Evolutionary conservation across 257 asterid species (phyloP).

Genomic region (Thymus quinquecostatus): DNA sequence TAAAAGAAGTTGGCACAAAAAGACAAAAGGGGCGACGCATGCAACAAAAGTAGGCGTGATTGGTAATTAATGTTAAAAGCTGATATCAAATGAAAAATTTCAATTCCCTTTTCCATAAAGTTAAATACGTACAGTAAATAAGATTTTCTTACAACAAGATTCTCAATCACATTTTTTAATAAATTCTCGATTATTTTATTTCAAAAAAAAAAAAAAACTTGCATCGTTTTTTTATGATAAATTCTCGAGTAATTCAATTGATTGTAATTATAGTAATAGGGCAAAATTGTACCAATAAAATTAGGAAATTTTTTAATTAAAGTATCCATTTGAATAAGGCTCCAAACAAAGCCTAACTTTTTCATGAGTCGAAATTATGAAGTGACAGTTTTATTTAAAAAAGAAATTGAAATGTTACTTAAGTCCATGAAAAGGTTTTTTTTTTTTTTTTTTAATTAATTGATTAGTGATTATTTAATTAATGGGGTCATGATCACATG

Average conservation of each 20-base stretch:
- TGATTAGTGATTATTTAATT: conserved; percentile 1
- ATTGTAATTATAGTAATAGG: no score
- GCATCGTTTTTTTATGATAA: no score
- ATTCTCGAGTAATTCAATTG: no score
- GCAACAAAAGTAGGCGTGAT: conserved; percentile 39
- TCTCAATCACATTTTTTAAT: not conserved
- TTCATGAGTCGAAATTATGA: not conserved
- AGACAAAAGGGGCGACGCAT: conserved; percentile 23
- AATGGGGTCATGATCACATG: conserved; percentile 24
- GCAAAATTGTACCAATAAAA: no score
- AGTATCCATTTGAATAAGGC: not conserved
- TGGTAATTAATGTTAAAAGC: conserved; percentile 53
- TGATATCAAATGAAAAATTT: conserved; percentile 23
- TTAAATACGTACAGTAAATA: conserved; percentile 8
- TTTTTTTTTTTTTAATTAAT: not conserved
- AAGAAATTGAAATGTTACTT: not conserved
- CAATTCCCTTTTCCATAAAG: conserved; percentile 8
- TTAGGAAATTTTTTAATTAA: no score
- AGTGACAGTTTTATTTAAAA: conserved; percentile 13
- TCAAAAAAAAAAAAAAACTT: no score
- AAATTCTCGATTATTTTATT: no score
- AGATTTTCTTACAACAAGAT: conserved; percentile 21
- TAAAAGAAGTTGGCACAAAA: not conserved
- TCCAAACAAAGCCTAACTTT: not conserved
- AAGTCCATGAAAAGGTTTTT: conserved; percentile 11